Evolutionary conservation across 768 basidiomycete species (phyloP).

Genomic region (Termitomyces sp.): DNA sequence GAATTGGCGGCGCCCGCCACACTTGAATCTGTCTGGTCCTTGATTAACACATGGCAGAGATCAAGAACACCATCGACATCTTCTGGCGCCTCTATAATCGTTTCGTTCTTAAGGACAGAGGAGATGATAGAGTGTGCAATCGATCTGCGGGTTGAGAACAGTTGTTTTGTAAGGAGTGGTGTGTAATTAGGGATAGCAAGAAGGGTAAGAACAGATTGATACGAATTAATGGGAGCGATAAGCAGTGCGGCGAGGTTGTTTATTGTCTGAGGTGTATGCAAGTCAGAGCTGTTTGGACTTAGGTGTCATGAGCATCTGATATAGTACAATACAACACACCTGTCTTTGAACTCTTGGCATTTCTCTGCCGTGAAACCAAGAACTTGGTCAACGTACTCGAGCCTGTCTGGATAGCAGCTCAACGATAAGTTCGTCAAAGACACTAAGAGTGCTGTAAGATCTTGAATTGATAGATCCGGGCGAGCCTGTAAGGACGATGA

Average conservation of each 20-base stretch:
- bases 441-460: conserved; percentile 93
- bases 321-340: conserved; percentile 33
- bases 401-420: conserved; percentile 94
- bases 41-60: conserved; percentile 87
- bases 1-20: conserved; percentile 23
- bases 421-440: conserved; percentile 93
- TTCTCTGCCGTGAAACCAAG: conserved; percentile 86
- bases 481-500: conserved; percentile 58
- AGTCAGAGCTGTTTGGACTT: conserved; percentile 59
- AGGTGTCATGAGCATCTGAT: not conserved
- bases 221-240: conserved; percentile 92
- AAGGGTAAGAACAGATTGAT: conserved; percentile 94
- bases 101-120: conserved; percentile 94
- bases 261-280: conserved; percentile 84
- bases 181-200: conserved; percentile 91
- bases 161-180: conserved; percentile 76
- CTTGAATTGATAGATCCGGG: conserved; percentile 95
- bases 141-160: conserved; percentile 85
- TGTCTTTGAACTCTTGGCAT: conserved; percentile 78
- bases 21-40: conserved; percentile 67
- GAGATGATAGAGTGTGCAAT: conserved; percentile 95
- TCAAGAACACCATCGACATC: conserved; percentile 94
- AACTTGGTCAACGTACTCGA: conserved; percentile 97
- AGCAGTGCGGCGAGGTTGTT: conserved; percentile 89
- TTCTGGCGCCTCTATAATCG: conserved; percentile 87